Evolutionary conservation across 805 yeast genomes (phyloP).

Genomic region (Candida palmyrensis): DNA sequence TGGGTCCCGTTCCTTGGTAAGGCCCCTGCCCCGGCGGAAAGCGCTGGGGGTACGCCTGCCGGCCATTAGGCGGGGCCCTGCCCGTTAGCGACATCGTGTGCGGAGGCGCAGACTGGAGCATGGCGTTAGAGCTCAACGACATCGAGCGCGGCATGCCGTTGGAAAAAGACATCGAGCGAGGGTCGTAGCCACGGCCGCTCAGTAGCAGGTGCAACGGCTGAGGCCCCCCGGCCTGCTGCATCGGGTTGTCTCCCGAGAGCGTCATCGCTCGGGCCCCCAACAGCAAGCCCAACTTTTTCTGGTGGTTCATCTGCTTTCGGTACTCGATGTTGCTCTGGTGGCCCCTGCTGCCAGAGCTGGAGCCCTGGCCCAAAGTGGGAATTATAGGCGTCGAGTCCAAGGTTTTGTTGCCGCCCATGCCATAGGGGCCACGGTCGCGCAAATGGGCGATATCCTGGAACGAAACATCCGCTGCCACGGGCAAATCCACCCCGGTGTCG

Average conservation of each 20-base stretch:
- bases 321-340: constrained; percentile 52
- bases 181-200: neutral
- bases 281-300: constrained; percentile 52
- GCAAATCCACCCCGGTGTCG: constrained; percentile 28
- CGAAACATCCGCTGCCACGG: constrained; percentile 41
- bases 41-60: too few species aligned
- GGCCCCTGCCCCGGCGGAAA: constrained; percentile 5
- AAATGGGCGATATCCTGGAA: constrained; percentile 62
- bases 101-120: constrained; percentile 2
- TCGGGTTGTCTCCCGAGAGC: constrained; percentile 5
- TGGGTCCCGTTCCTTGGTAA: constrained; percentile 2
- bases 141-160: constrained; percentile 2
- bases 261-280: constrained; percentile 42
- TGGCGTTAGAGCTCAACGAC: constrained; percentile 3
- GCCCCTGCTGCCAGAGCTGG: constrained; percentile 17
- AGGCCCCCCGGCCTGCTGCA: neutral
- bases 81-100: too few species aligned
- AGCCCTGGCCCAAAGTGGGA: constrained; percentile 52
- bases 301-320: constrained; percentile 63
- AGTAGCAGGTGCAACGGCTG: constrained; percentile 2
- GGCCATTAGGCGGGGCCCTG: too few species aligned
- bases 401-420: constrained; percentile 26
- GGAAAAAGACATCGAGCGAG: constrained; percentile 1
- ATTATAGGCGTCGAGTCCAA: constrained; percentile 69
- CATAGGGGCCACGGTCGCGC: constrained; percentile 57